Evolutionary conservation across 2,329 filamentous ascomycete genomes (phyloP), one percentile per base, ranked within the genome.

Genomic region (Arachnopeziza araneosa): DNA sequence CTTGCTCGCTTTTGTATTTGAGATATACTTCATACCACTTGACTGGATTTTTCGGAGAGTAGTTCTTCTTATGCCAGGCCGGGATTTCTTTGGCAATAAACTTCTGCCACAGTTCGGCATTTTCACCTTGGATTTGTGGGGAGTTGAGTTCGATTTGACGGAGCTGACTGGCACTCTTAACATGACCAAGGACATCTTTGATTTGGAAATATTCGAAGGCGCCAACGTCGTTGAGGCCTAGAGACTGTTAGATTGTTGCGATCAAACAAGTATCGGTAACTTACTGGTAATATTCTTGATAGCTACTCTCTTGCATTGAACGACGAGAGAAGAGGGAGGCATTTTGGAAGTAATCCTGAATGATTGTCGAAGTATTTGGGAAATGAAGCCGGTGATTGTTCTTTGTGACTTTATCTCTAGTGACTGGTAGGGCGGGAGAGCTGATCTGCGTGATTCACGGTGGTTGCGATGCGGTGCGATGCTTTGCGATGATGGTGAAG

Each of bases 1-100:
- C 77, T 48, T 85, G 81, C 63, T 87, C 78, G 50, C 77, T 78
- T 64, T 83, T 80, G 70, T 93, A 87, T 64, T 85, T 84, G 64
- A 81, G 78, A 76, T 96, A 97, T 17, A 96, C 80, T 58, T 88
- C 85, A 71, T 87, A 85, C 92, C 92, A 97, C 61, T 85, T 85
- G 44, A 78, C 78, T 0, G 87, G 84, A 63, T 90, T 81, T 58
- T 80, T 80, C 0, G 90, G 89, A 24, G 84, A 78, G 66, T 86
- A 83, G 24, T 84, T 82, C 70, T 88, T 85, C 52, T 77, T 76
- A 50, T 86, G 79, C 64, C 76, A 75, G 73, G 85, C 87, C 59
- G 83, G 77, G 63, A 96, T 90, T 68, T 96, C 86, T 54, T 86
- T 84, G 56, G 84, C 82, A 73, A 98, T 95, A 69, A 97, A 83